phyloP scores from a whole-genome alignment of 2,329 filamentous ascomycete species.

The Penicillium sp. region DNA sequence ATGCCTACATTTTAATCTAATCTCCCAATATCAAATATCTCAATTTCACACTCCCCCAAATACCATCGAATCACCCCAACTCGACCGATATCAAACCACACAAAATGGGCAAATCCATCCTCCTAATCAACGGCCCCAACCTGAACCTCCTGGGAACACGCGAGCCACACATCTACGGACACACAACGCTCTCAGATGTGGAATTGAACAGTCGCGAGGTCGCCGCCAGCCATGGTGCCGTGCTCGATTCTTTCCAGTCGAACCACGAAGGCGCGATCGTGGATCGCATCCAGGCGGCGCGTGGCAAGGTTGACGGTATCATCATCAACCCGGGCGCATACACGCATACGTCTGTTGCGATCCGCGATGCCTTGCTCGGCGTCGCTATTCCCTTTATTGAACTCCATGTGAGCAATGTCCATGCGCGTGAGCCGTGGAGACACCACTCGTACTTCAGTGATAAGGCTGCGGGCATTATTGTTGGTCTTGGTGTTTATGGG shows the following conservation, averaged over 20 bases:
- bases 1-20: neutral
- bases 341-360: slow-evolving; percentile 73
- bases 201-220: slow-evolving; percentile 52
- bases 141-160: slow-evolving; percentile 76
- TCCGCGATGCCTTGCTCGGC: slow-evolving; percentile 71
- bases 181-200: slow-evolving; percentile 65
- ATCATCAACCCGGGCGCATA: slow-evolving; percentile 75
- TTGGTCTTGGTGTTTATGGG: slow-evolving; percentile 64
- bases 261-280: slow-evolving; percentile 76
- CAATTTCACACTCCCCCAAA: neutral
- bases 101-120: slow-evolving; percentile 51
- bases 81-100: neutral
- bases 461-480: slow-evolving; percentile 72
- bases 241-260: slow-evolving; percentile 66
- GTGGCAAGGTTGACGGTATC: slow-evolving; percentile 57
- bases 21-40: neutral
- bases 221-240: slow-evolving; percentile 50
- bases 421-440: slow-evolving; percentile 67
- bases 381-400: slow-evolving; percentile 74
- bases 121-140: slow-evolving; percentile 79
- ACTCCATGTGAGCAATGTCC: slow-evolving; percentile 74
- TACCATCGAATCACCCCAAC: neutral
- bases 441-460: slow-evolving; percentile 72
- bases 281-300: slow-evolving; percentile 69
- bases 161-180: slow-evolving; percentile 72